Conservation (phyloP, 257 asterid species). For the Solanum lycopersicoides region DNA sequence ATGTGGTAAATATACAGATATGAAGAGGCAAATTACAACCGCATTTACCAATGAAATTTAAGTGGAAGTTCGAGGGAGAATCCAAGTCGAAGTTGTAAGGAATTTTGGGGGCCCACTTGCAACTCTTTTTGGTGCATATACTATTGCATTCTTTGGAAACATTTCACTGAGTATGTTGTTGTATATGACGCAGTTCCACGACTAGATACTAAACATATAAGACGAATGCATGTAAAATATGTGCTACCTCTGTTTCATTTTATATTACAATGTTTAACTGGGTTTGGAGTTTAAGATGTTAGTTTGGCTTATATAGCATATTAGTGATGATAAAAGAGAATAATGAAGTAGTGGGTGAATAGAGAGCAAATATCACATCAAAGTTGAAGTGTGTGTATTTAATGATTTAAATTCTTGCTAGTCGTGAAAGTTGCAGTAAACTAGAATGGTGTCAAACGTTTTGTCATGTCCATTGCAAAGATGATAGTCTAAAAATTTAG, state of each 20-base stretch:
- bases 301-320: neutral
- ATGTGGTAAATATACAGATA: neutral
- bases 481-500: neutral
- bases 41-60: neutral
- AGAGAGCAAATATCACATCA: neutral
- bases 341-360: neutral
- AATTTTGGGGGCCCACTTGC: neutral
- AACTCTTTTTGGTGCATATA: neutral
- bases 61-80: neutral
- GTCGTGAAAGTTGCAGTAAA: neutral
- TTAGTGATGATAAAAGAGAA: neutral
- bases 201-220: neutral
- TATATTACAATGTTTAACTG: neutral
- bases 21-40: neutral
- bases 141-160: neutral
- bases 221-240: neutral
- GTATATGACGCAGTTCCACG: neutral
- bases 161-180: neutral
- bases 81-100: neutral
- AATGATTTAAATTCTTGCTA: neutral
- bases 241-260: neutral
- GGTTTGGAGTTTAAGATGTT: neutral
- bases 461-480: neutral
- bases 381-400: neutral
- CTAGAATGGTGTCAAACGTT: neutral